Base-by-base conservation (phyloP, 2,329 filamentous ascomycete genomes). In the Ophiostoma angusticollis region DNA sequence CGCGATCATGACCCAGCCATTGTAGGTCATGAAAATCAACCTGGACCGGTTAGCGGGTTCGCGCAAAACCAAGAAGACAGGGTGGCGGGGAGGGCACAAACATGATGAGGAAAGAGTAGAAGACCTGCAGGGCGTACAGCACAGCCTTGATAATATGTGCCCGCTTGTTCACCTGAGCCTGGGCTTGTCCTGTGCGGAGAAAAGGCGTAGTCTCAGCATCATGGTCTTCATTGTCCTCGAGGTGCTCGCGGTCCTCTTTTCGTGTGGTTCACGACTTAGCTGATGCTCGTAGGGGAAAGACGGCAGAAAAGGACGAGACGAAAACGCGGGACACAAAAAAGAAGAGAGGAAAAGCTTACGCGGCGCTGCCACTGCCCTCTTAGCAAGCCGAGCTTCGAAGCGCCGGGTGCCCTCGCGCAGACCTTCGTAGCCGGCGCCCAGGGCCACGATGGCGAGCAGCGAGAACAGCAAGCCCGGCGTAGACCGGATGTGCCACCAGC, bases 11-110 rank as follows among this genome's bases (percentile, higher is more conserved):
- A 98, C 78, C 79, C 84, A 93, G 41, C 91, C 91, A 54, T 98
- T 98, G 64, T 98, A 98, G n/a, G 91, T 98, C 91, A 98, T 98
- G 62, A 98, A 98, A 17, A 98, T 64, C 45, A 98, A 69, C 91
- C 89, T 96, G 30, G 2, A n/a, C 6, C 9, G 6, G 17, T 23
- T 44, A 77, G 86, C 78, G 11, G 16, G 7, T 5, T 12, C 12
- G 8, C 23, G 13, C 12, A 4, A 32, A 6, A 13, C 24, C 21
- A 6, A 6, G 27, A 25, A 9, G 9, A 14, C 13, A 32, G 2
- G 22, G 32, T 8, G 21, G 14, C 11, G 12, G 5, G 22, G 17
- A 7, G 9, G 2, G 9, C 43, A 78, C 89, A 78, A 59, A 95
- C 91, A 98, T 98, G 57, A 98, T 87, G 71, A 98, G 96, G 55